Base-by-base conservation (phyloP, 1,139 yeast genomes). In the Oligophagozyma castellii region DNA sequence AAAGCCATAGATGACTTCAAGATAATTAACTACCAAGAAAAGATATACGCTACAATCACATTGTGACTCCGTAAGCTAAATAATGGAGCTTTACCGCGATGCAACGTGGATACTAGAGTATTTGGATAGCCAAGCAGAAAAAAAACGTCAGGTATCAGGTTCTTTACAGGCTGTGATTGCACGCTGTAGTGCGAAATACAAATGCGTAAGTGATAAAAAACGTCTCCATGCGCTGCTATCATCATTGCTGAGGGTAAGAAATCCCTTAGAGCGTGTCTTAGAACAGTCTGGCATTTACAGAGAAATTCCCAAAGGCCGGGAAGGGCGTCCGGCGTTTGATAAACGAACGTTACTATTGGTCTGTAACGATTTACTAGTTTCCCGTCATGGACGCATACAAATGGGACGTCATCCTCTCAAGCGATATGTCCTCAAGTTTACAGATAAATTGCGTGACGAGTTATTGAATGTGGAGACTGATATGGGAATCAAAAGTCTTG, bases 401-500 rank as follows among this genome's bases (percentile, higher is more conserved):
- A 77, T 84, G 64, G 93, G 93, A 5, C 84, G 84, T 44, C 86
- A 79, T 36, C 81, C 89, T 0, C 64, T 83, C 35, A 89, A 89
- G 47, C 93, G 80, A 29, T 79, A 83, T 5, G 64, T 89, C 11
- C 58, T 89, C 31, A 65, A 70, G 35, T 77, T 83, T 50, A 80
- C 77, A 55, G 75, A 93, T 0, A 59, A 96, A 40, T 58, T 89
- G 27, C 73, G 70, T 38, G 89, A 93, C 1, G 96, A 89, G 48
- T 62, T 79, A 37, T 77, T 71, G 27, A 81, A 79, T 48, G 59
- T 83, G 45, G 81, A 83, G 45, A 54, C 49, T 42, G 75, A 73
- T 41, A 30, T 43, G 22, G 54, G 55, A 25, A 72, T 73, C 4
- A 66, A 59, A 39, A 62, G 59, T 24, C 35, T 57, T 14, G 44